Percentiles rank a stretch among this genome's conserved stretches.
Conservation (phyloP, 441 rosid species). For the Populus hybrid region DNA sequence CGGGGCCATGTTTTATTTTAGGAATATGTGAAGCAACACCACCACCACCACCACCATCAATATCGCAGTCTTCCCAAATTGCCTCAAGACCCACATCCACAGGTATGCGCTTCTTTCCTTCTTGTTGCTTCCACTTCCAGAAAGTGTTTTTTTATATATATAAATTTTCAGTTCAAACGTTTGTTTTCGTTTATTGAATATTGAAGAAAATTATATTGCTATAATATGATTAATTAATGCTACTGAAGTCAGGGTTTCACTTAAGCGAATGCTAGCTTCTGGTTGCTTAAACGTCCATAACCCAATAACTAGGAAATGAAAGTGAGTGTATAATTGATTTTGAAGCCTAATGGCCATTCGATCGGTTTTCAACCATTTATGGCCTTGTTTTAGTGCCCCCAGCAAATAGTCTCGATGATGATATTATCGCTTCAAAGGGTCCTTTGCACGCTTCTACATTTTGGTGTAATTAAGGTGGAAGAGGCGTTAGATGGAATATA, state of each 20-base stretch:
- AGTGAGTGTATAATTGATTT: background rate
- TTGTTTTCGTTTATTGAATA: background rate
- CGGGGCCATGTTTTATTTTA: background rate
- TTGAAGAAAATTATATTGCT: background rate
- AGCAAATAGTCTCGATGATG: too few species aligned
- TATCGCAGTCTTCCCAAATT: constrained; percentile 14
- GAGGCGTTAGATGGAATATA: background rate
- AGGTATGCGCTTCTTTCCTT: constrained; percentile 14
- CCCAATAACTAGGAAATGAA: background rate
- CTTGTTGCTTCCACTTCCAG: background rate
- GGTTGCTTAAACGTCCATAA: background rate
- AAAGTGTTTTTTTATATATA: too few species aligned
- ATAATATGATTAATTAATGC: too few species aligned
- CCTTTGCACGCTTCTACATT: too few species aligned
- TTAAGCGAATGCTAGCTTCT: too few species aligned
- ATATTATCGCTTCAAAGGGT: too few species aligned
- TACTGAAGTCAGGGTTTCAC: background rate
- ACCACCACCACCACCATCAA: constrained; percentile 11
- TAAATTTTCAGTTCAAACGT: too few species aligned
- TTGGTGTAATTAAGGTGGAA: background rate
- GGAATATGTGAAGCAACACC: constrained; percentile 22
- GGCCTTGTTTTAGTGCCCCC: background rate
- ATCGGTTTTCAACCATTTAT: too few species aligned
- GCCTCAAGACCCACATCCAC: constrained; percentile 25
- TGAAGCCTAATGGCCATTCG: background rate